Base-by-base conservation (phyloP, 2,329 filamentous ascomycete genomes). In the Ascochyta koolunga region DNA sequence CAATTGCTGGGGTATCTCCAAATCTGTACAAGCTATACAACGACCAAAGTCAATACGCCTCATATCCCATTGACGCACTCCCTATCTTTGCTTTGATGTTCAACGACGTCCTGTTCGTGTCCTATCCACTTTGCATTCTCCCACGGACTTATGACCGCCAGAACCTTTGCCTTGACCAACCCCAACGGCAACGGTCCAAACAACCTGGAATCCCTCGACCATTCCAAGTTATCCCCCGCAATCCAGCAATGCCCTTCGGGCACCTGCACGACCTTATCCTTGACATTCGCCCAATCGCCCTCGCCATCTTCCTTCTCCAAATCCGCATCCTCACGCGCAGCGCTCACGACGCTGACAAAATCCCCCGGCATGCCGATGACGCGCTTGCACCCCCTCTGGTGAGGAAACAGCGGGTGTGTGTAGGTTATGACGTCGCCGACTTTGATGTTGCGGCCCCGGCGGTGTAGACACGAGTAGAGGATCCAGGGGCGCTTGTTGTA, bases 191-290 rank as follows among this genome's bases (percentile, higher is more conserved):
- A 73, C 0, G 95, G 91, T 0, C 95, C 95, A 77, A 89, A 96
- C 35, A 87, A 80, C 58, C 95, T 86, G 37, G 92, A 97, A 78
- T 99, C 95, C 60, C 91, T 81, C 21, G 92, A 97, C 67, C 85
- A 89, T 3, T 86, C 82, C 57, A 96, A 70, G 74, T 98, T 98
- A 75, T 99, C 95, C 2, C 95, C 95, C 2, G 87, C 85, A 6
- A 97, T 79, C 86, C 91, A 98, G 67, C 92, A 96, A 79, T 99
- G 95, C 1, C 95, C 95, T 69, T 89, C 81, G 0, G 95, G 95
- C 15, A 99, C 89, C 80, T 89, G 86, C 16, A 91, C 82, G 84
- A 90, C 87, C 43, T 65, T 63, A 36, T 74, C 70, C 33, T 54
- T 67, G 8, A 72, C 56, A 24, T 50, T 62, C 18, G 64, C 65